Conservation (phyloP, 2,329 filamentous ascomycete genomes). For the Botrytis cinerea region DNA sequence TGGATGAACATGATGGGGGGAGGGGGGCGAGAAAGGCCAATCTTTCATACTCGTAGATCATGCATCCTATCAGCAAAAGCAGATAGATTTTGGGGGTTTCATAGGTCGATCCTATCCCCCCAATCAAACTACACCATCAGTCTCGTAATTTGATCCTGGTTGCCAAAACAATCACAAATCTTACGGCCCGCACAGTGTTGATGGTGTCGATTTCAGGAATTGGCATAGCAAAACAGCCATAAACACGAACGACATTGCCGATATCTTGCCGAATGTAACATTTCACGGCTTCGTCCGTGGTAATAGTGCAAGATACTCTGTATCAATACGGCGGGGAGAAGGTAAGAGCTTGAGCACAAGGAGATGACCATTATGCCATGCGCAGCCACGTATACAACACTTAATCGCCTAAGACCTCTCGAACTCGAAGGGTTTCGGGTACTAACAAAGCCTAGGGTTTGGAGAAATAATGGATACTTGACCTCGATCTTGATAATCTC, state of each 20-base stretch:
- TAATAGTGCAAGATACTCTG: not conserved
- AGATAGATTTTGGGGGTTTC: not conserved
- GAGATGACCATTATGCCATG: not conserved
- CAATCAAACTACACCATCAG: not conserved
- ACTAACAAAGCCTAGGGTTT: not conserved
- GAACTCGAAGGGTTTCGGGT: not conserved
- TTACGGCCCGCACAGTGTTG: not conserved
- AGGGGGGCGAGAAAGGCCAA: not conserved
- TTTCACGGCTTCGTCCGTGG: not conserved
- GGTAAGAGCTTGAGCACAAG: conserved; percentile 2
- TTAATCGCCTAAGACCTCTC: not conserved
- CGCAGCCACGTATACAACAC: conserved; percentile 22
- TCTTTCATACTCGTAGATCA: not conserved
- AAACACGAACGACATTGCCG: not conserved
- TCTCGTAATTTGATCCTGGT: not conserved
- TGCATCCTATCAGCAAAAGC: not conserved
- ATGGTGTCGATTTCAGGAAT: not conserved
- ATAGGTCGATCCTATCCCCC: not conserved
- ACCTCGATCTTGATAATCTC: not conserved
- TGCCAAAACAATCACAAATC: not conserved
- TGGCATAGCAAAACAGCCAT: not conserved
- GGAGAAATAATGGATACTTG: not conserved
- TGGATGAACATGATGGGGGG: conserved; percentile 3
- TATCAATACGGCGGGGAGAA: conserved; percentile 14
- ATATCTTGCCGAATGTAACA: conserved; percentile 7